Percentiles rank a stretch among this genome's conserved stretches.
phyloP scores from a whole-genome alignment of 1,284 basidiomycete species.

The Neolentinus lepideus region DNA sequence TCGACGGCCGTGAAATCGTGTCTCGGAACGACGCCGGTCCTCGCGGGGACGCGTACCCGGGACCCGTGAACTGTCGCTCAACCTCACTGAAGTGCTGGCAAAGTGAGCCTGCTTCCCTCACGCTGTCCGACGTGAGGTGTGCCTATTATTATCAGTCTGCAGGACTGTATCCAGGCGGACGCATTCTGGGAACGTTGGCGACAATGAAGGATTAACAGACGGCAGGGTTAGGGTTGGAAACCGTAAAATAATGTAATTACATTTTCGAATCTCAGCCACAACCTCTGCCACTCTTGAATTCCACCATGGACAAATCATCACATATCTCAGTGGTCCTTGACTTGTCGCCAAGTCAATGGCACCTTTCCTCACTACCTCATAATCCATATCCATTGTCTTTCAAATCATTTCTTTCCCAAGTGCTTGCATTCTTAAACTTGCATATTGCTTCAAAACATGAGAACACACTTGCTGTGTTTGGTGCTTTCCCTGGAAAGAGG shows the following conservation, averaged over 20 bases:
- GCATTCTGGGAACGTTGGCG: too few species aligned
- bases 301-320: slow-evolving; percentile 45
- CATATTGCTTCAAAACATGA: slow-evolving; percentile 89
- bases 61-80: too few species aligned
- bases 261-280: background rate
- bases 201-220: too few species aligned
- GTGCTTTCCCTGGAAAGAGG: slow-evolving; percentile 79
- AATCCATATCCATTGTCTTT: slow-evolving; percentile 52
- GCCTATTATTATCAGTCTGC: too few species aligned
- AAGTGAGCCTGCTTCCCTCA: too few species aligned
- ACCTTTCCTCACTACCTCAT: slow-evolving; percentile 44
- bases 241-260: too few species aligned
- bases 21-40: background rate
- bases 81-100: too few species aligned
- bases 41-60: background rate
- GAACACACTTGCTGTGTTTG: slow-evolving; percentile 90
- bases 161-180: too few species aligned
- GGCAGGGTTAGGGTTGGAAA: too few species aligned
- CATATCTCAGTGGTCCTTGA: slow-evolving; percentile 81
- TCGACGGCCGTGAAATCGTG: background rate
- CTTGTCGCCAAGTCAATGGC: slow-evolving; percentile 79
- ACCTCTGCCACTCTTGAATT: background rate
- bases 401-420: slow-evolving; percentile 64
- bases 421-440: slow-evolving; percentile 88
- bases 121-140: too few species aligned